Conservation (phyloP, 2,329 filamentous ascomycete genomes). For the Aspergillus sp. region DNA sequence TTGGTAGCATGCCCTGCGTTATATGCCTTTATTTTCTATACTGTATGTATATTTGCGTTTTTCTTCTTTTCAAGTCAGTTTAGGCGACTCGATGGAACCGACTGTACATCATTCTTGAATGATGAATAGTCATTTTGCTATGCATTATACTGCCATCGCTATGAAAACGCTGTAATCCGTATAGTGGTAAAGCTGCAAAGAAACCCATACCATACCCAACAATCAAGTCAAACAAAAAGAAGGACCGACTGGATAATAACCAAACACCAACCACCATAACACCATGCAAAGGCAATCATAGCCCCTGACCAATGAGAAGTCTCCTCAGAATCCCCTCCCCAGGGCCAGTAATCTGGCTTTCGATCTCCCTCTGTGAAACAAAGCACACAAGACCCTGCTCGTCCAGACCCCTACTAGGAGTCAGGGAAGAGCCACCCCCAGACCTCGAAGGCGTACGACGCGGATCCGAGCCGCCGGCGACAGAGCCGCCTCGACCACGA, state of each 20-base stretch:
- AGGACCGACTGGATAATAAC: no score
- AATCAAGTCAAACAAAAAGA: neutral
- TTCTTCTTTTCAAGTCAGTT: constrained; percentile 1
- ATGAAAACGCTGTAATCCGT: no score
- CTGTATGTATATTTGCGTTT: constrained; percentile 5
- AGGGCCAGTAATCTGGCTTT: constrained; percentile 54
- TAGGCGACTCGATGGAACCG: constrained; percentile 4
- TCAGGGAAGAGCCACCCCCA: constrained; percentile 47
- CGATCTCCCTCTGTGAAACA: constrained; percentile 70
- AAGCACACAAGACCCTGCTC: constrained; percentile 71
- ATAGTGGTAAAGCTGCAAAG: no score
- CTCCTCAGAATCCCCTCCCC: constrained; percentile 39
- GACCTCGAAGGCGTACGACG: constrained; percentile 63
- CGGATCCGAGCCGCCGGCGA: constrained; percentile 35
- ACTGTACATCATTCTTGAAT: constrained; percentile 6
- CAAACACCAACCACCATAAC: neutral
- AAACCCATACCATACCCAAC: neutral
- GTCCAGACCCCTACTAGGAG: constrained; percentile 48
- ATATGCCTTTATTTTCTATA: neutral
- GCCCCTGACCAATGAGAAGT: constrained; percentile 29
- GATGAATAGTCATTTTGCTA: neutral
- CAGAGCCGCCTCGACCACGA: constrained; percentile 58
- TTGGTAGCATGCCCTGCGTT: neutral
- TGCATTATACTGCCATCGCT: constrained; percentile 1
- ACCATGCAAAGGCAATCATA: constrained; percentile 12